Base-by-base conservation (phyloP, 2,329 filamentous ascomycete genomes). In the Pseudocercospora pini-densiflorae region DNA sequence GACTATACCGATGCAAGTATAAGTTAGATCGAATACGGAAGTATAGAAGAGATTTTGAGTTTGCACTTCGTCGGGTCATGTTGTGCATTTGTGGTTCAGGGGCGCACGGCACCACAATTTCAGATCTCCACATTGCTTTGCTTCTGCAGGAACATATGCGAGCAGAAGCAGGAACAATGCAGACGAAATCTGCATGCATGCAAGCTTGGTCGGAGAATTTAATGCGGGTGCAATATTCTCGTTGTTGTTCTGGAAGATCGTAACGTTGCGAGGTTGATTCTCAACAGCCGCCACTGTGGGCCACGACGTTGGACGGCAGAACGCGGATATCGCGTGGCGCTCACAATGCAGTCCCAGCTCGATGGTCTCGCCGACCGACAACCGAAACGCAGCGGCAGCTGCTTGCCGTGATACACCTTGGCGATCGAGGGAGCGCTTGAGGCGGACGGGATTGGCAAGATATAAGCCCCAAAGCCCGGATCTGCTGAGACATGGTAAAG, bases 1-100 rank as follows among this genome's bases (percentile, higher is more conserved):
- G 51, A 55, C 51, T 55, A 55, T 55, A 55, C 51, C 51, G 51
- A 55, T 55, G 51, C 27, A 55, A 27, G 23, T 55, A 31, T 31
- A 43, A 43, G 40, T 43, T 19, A 43, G 40, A 43, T 43, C 40
- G 40, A 43, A 43, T 43, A 19, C 40, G 40, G 40, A n/a, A 43
- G 40, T 43, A 19, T n/a, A n/a, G 40, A 43, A 43, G 40, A 19
- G 40, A 19, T 19, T 43, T 43, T 43, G 40, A 43, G 40, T 43
- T 43, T 19, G 40, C 40, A 2, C n/a, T 43, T 43, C 40, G 16
- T 19, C 40, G 40, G 40, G 40, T 43, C 40, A n/a, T 19, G 40
- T 43, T 43, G 40, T 43, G 40, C 40, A 43, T 43, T 43, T 19
- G 40, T 43, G 40, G 40, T 43, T 43, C 40, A 43, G 40, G 40